Base-by-base conservation (phyloP, 83 land plant species). In the Diphasiastrum complanatum region DNA sequence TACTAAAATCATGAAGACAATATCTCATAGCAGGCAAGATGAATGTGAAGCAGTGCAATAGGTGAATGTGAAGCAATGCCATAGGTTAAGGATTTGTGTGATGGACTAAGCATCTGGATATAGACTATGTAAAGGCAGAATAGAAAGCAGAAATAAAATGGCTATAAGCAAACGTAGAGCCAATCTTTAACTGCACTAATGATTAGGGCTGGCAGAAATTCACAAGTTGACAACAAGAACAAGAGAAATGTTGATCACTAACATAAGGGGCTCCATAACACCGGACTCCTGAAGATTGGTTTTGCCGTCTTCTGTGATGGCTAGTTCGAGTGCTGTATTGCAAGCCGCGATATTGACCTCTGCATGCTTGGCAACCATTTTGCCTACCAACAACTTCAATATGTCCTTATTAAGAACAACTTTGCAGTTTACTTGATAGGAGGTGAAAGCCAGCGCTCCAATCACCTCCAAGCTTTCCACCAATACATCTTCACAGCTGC, bases 281-380 rank as follows among this genome's bases (percentile, higher is more conserved):
- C 74, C 71, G 2, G 38, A 47, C n/a, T 71, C 63, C 2, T 75
- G 48, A 34, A 88, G 45, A n/a, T 58, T 60, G 18, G 37, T 56
- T 28, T 72, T 29, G 25, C 82, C 84, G 32, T 45, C 16, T 0
- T 63, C 60, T 26, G 80, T 73, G 14, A 72, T 65, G 3, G 78
- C 75, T 36, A 86, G 51, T 73, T 86, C 87, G 75, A 78, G 37
- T 23, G 83, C 41, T 41, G 87, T 72, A 78, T 75, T 70, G 37
- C 73, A 76, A 32, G 75, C 79, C 35, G 75, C 77, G 41, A 28
- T 12, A n/a, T 38, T 24, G 25, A 73, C 53, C 35, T 50, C 53
- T 16, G 28, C 29, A 3, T 61, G 32, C 16, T 47, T 11, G 45
- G 48, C 38, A 24, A 33, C 12, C 48, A 79, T 23, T 35, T 59